phyloP scores from a whole-genome alignment of 768 basidiomycete genomes.

The Amanita rubescens region DNA sequence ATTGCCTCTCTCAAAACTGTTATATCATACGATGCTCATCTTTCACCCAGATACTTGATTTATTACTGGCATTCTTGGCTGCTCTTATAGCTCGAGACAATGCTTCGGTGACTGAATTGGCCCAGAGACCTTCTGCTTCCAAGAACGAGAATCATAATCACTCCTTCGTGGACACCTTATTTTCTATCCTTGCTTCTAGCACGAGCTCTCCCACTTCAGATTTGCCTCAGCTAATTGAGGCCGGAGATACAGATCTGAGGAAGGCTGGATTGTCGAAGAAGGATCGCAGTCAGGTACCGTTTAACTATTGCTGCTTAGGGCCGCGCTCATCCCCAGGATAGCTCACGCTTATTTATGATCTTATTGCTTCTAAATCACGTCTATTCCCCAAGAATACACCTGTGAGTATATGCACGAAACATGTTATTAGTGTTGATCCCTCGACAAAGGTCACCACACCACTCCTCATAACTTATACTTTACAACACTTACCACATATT shows the following conservation, averaged over 20 bases:
- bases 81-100: constrained; percentile 57
- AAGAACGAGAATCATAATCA: constrained; percentile 8
- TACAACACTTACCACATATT: constrained; percentile 42
- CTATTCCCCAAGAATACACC: constrained; percentile 26
- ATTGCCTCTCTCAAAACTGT: neutral
- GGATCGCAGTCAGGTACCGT: constrained; percentile 48
- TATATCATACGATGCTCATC: neutral
- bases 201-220: constrained; percentile 35
- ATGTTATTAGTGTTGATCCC: neutral
- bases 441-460: constrained; percentile 42
- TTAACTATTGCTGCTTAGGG: neutral
- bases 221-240: constrained; percentile 31
- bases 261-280: constrained; percentile 46
- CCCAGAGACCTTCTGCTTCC: constrained; percentile 17
- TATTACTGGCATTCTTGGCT: constrained; percentile 52
- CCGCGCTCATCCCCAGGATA: constrained; percentile 12
- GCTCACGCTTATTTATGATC: constrained; percentile 29
- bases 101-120: constrained; percentile 47
- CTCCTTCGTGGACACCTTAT: constrained; percentile 35
- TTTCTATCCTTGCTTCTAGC: constrained; percentile 29
- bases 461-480: constrained; percentile 42
- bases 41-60: constrained; percentile 50
- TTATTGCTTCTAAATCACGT: constrained; percentile 26
- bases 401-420: constrained; percentile 19
- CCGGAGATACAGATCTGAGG: constrained; percentile 37